Percentiles rank a stretch among this genome's conserved stretches.
Evolutionary conservation across 805 yeast genomes (phyloP).

Genomic region (Groenewaldozyma tartarivorans): DNA sequence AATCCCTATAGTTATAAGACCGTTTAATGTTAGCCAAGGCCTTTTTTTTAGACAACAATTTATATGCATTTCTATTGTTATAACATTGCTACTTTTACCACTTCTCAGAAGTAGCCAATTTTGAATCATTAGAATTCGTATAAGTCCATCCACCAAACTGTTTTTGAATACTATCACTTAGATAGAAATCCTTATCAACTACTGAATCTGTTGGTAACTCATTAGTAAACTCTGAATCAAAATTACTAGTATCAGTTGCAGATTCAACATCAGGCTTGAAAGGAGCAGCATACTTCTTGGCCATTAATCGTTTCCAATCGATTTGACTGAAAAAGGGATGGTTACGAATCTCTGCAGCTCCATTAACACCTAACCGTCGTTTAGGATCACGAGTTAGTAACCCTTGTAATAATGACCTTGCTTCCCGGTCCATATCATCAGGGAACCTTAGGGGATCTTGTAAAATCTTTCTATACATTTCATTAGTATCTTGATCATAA

Average conservation of each 20-base stretch:
- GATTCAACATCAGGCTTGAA: constrained; percentile 85
- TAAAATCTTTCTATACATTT: constrained; percentile 88
- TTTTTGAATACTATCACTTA: constrained; percentile 91
- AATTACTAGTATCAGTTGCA: constrained; percentile 84
- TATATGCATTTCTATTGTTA: too few relatives aligned
- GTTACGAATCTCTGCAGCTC: constrained; percentile 72
- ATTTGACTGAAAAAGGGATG: constrained; percentile 84
- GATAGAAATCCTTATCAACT: constrained; percentile 64
- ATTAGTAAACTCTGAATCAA: constrained; percentile 76
- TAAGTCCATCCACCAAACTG: constrained; percentile 99
- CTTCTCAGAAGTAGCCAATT: constrained; percentile 25
- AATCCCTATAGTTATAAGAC: too few relatives aligned
- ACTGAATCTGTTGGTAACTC: constrained; percentile 94
- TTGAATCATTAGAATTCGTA: constrained; percentile 25
- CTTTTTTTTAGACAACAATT: too few relatives aligned
- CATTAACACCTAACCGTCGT: constrained; percentile 65
- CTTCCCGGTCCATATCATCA: constrained; percentile 74
- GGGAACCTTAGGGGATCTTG: constrained; percentile 89
- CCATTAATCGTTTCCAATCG: constrained; percentile 76
- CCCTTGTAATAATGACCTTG: constrained; percentile 66
- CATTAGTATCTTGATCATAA: constrained; percentile 86
- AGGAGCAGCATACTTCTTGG: constrained; percentile 90
- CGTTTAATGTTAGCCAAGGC: too few relatives aligned
- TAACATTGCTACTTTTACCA: constrained; percentile 19
- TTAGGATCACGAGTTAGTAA: constrained; percentile 79